These are phyloP conservation scores for Aspergillus brunneoviolaceus DNA, from an alignment of 2,329 filamentous ascomycete genomes.

Conservation along the genomic window DNA sequence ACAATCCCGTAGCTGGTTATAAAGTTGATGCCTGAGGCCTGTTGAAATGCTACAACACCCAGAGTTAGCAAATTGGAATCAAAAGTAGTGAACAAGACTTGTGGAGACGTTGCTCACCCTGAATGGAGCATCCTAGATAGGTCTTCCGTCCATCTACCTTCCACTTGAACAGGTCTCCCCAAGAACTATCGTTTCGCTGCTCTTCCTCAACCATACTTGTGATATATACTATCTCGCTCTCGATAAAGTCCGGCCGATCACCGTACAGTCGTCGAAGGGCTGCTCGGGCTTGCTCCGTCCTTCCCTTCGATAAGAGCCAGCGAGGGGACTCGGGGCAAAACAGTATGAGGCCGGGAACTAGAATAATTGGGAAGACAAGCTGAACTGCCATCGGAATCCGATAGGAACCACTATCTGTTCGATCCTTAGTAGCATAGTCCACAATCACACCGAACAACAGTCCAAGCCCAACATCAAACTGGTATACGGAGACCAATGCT, in stretches of 20 bases:
- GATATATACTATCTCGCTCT: conserved; percentile 9
- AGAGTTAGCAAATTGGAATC: neutral
- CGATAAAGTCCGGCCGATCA: neutral
- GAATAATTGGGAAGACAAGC: neutral
- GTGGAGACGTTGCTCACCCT: neutral
- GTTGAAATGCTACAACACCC: neutral
- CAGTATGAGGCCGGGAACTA: conserved; percentile 4
- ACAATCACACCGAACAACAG: conserved; percentile 1
- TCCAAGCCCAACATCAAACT: conserved; percentile 4
- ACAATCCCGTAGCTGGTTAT: conserved; percentile 5
- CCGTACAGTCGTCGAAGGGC: conserved; percentile 9
- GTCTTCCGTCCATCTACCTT: neutral
- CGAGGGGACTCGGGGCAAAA: conserved; percentile 16
- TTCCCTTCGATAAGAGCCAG: conserved; percentile 11
- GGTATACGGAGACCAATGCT: conserved; percentile 1
- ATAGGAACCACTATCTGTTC: conserved; percentile 1
- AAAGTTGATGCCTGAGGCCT: conserved; percentile 2
- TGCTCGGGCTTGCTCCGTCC: conserved; percentile 5
- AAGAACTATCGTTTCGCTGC: conserved; percentile 4
- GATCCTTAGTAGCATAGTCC: conserved; percentile 3
- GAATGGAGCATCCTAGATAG: neutral
- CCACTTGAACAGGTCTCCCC: neutral
- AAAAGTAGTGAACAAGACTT: no score
- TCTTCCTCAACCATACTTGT: conserved; percentile 8
- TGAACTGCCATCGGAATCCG: conserved; percentile 5